These are phyloP conservation scores for Fusarium papillatum DNA, from an alignment of 2,329 filamentous ascomycete species.

Conservation along the genomic window DNA sequence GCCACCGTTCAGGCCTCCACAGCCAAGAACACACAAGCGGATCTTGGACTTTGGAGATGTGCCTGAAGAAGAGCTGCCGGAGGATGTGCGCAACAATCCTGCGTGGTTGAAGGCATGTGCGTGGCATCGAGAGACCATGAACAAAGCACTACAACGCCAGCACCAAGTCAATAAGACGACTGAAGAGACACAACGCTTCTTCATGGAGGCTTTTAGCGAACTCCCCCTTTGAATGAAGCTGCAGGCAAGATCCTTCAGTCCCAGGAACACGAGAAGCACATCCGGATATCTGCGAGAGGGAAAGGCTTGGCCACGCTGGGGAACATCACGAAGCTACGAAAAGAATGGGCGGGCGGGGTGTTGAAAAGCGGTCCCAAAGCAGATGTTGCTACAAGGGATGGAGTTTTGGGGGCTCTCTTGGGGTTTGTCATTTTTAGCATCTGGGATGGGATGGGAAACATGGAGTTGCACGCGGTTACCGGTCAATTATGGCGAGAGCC, in stretches of 20 bases:
- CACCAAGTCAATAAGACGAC: constrained; percentile 30
- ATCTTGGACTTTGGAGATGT: constrained; percentile 54
- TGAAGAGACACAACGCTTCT: constrained; percentile 41
- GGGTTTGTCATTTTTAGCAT: background rate
- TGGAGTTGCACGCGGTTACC: background rate
- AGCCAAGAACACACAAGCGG: constrained; percentile 46
- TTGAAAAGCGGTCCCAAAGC: background rate
- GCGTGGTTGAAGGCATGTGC: constrained; percentile 59
- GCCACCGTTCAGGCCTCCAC: constrained; percentile 42
- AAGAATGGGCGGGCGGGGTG: background rate
- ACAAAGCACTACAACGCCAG: constrained; percentile 10
- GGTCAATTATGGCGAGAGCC: background rate
- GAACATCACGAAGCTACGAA: constrained; percentile 1
- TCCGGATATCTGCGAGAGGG: background rate
- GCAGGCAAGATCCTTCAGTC: background rate
- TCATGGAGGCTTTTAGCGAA: constrained; percentile 16
- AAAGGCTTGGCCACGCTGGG: background rate
- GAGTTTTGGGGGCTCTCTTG: background rate
- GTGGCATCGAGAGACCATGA: constrained; percentile 52
- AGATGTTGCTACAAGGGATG: background rate
- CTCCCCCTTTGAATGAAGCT: background rate
- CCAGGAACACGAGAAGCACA: background rate
- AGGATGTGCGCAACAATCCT: constrained; percentile 58
- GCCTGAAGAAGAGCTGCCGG: constrained; percentile 56
- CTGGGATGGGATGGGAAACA: background rate